Evolutionary conservation across 495 filamentous ascomycete genomes (phyloP), one percentile per base, ranked within the genome.

Genomic region (Penicillium maclennaniae): DNA sequence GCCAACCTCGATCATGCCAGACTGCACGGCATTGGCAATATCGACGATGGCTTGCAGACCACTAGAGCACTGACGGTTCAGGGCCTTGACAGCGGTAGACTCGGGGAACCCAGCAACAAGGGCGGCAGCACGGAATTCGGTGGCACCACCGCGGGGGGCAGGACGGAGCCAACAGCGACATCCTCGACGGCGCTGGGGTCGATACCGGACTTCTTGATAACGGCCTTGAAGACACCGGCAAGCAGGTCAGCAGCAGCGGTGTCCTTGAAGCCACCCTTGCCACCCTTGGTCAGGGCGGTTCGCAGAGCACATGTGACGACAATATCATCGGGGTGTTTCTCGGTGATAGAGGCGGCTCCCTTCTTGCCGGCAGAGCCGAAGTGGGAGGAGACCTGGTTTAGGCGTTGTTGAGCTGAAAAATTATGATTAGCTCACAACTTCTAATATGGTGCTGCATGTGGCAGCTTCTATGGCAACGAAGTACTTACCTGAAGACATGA

Each of bases 211-310:
- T 90, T 88, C 28, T 86, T 72, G 68, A 97, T 77, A 47, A 98
- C 78, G 45, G 81, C 87, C 70, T 82, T 83, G 71, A 97, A 85
- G 50, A 89, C 83, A 61, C 90, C 90, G 34, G 83, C 85, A 62
- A 98, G 86, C 53, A 98, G 78, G 68, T 98, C 92, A 19, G 88
- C 80, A 5, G 87, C 88, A 7, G 80, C 76, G 15, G 92, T 96
- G 46, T 98, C 95, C 81, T 97, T 97, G 80, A 98, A 93, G 27
- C 80, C 83, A 61, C 93, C 93, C 74, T 91, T 90, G 58, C 91
- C 90, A 61, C 91, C 93, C 75, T 89, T 95, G 47, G 89, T 95
- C 66, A 96, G 84, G 51, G 93, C 82, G 16, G 91, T 95, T 49
- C 93, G 91, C 64, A 97, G 88, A 57, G 89, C 90, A 62, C 87